Evolutionary conservation across 1,284 basidiomycete species (phyloP).

Genomic region (Phylloboletellus chloephorus): DNA sequence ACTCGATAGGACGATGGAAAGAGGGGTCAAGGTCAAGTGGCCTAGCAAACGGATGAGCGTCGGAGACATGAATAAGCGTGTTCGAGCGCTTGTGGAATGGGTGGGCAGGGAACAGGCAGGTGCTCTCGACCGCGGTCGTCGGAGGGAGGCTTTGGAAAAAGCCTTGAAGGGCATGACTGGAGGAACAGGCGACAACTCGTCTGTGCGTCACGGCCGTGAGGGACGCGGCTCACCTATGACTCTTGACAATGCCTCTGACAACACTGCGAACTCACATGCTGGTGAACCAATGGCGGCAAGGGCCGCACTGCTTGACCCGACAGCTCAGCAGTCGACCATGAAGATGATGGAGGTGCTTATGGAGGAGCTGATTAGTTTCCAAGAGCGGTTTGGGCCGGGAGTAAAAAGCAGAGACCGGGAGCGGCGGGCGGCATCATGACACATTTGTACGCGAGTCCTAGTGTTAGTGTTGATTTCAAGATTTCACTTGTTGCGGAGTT

Average conservation of each 20-base stretch:
- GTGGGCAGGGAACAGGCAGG: slow-evolving; percentile 80
- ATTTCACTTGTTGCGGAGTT: too few species aligned
- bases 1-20: slow-evolving; percentile 65
- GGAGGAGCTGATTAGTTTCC: slow-evolving; percentile 80
- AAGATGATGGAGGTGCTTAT: slow-evolving; percentile 85
- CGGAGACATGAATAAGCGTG: slow-evolving; percentile 95
- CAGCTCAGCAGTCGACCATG: slow-evolving; percentile 45
- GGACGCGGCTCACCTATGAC: slow-evolving; percentile 24
- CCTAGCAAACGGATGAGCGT: slow-evolving; percentile 92
- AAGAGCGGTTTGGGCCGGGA: slow-evolving; percentile 74
- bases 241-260: slow-evolving; percentile 17
- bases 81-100: slow-evolving; percentile 88
- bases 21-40: slow-evolving; percentile 91
- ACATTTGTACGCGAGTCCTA: slow-evolving; percentile 9
- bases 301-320: slow-evolving; percentile 6
- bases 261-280: slow-evolving; percentile 2
- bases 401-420: slow-evolving; percentile 55
- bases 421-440: slow-evolving; percentile 39
- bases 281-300: slow-evolving; percentile 11
- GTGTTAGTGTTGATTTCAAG: slow-evolving; percentile 11
- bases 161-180: slow-evolving; percentile 38
- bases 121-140: slow-evolving; percentile 65
- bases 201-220: slow-evolving; percentile 14
- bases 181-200: slow-evolving; percentile 8
- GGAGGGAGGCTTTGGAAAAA: slow-evolving; percentile 61